Conservation (phyloP, 257 asterid species). For the Lycium ferocissimum region DNA sequence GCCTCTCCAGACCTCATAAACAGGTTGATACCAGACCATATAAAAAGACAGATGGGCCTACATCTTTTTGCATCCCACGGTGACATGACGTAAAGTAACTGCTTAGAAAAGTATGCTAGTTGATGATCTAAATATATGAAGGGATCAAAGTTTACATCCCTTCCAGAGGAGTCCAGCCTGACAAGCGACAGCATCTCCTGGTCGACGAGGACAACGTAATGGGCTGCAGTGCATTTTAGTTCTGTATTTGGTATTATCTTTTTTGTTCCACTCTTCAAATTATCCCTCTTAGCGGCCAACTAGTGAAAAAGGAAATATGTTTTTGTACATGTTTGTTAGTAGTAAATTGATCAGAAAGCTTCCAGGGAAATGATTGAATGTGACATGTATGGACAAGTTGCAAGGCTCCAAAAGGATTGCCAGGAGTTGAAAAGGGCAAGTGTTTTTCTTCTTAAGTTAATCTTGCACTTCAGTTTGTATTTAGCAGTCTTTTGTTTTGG, state of each 20-base stretch:
- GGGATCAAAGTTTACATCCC: conserved; percentile 29
- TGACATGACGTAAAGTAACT: conserved; percentile 53
- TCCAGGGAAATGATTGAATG: conserved; percentile 1
- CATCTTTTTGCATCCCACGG: conserved; percentile 68
- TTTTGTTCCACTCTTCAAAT: conserved; percentile 16
- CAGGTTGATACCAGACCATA: conserved; percentile 88
- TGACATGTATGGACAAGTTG: conserved; percentile 27
- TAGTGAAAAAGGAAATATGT: conserved; percentile 26
- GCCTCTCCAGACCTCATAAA: conserved; percentile 79
- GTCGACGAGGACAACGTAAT: conserved; percentile 15
- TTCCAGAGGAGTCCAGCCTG: conserved; percentile 2
- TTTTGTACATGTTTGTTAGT: conserved; percentile 28
- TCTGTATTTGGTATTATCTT: conserved; percentile 17
- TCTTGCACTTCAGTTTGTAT: conserved; percentile 10
- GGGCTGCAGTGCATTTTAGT: conserved; percentile 29
- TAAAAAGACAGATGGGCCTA: conserved; percentile 77
- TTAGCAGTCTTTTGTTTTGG: conserved; percentile 4
- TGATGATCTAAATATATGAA: conserved; percentile 4
- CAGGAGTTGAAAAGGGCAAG: conserved; percentile 20
- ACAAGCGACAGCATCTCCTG: background rate
- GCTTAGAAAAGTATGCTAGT: background rate
- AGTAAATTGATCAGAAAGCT: conserved; percentile 26
- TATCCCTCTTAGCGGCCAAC: conserved; percentile 17
- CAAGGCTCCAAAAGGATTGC: conserved; percentile 30
- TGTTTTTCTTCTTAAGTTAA: background rate